These are phyloP conservation scores for Aegilops bicornis DNA, from an alignment of 176 grass and related monocot species.

Conservation along the genomic window DNA sequence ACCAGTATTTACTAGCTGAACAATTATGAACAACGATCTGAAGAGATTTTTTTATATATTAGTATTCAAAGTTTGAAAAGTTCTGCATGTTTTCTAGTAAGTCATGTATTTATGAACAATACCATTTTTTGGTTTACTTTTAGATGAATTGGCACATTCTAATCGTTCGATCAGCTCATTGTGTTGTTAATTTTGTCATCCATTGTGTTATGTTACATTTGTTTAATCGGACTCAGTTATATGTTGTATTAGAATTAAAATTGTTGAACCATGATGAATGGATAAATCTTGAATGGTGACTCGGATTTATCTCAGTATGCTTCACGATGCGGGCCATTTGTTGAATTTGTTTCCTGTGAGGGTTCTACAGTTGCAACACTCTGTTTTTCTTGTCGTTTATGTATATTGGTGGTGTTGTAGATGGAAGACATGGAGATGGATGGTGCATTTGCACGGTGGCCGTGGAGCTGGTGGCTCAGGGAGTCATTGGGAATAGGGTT, in stretches of 20 bases:
- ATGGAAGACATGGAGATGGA: slow-evolving; percentile 97
- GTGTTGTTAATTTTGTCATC: neutral
- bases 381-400: neutral
- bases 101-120: neutral
- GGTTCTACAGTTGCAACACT: neutral
- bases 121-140: neutral
- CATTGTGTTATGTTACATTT: neutral
- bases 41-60: neutral
- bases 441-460: slow-evolving; percentile 57
- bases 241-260: neutral
- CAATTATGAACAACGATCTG: neutral
- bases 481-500: slow-evolving; percentile 92
- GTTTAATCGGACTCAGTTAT: neutral
- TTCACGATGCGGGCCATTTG: neutral
- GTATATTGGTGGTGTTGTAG: slow-evolving; percentile 29
- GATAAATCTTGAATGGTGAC: neutral
- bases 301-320: neutral
- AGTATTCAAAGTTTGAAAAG: neutral
- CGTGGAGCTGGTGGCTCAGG: slow-evolving; percentile 79
- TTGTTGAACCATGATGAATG: neutral
- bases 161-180: neutral
- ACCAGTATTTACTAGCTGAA: neutral
- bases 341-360: neutral
- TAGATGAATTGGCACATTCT: neutral
- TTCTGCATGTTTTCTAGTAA: neutral